Base-by-base conservation (phyloP, 2,329 filamentous ascomycete species). In the Aspergillus sp. region DNA sequence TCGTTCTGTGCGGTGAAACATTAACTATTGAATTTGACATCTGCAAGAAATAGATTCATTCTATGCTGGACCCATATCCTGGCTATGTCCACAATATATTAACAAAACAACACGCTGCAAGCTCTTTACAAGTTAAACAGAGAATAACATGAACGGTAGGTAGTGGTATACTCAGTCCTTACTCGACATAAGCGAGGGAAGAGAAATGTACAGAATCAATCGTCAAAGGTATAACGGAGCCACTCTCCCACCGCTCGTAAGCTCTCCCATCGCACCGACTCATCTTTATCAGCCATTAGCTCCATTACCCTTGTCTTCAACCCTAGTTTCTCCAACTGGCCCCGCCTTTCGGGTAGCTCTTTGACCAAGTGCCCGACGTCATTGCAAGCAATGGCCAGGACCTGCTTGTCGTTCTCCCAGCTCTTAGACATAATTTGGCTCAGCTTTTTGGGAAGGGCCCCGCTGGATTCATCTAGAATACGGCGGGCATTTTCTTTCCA, bases 251-350 rank as follows among this genome's bases (percentile, higher is more conserved):
- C 86, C 15, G 93, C 92, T 68, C 89, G 86, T 77, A 97, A 78
- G 75, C 90, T 95, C 80, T 97, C 93, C 91, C 92, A 97, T 70
- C 93, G 83, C 47, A 97, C 91, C 59, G 86, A 88, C 79, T 96
- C 92, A 68, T 96, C 91, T 58, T 86, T 83, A 70, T 96, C 91
- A 68, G 86, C 87, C 93, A 97, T 97, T 69, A 97, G 81, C 77
- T 92, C 90, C 92, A 97, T 96, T 60, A 96, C 88, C 64, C 91
- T 84, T 17, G 85, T 85, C 84, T 97, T 97, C 62, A 97, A 76
- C 0, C 91, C 91, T 44, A 92, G 75, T 77, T 88, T 92, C 79
- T 97, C 93, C 66, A 96, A 81, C 72, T 89, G 85, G 58, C 82
- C 80, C 69, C 93, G 82, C 79, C 88, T 90, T 79, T 96, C 92